Evolutionary conservation across 2,329 filamentous ascomycete species (phyloP).

Genomic region (Fusarium humuli): DNA sequence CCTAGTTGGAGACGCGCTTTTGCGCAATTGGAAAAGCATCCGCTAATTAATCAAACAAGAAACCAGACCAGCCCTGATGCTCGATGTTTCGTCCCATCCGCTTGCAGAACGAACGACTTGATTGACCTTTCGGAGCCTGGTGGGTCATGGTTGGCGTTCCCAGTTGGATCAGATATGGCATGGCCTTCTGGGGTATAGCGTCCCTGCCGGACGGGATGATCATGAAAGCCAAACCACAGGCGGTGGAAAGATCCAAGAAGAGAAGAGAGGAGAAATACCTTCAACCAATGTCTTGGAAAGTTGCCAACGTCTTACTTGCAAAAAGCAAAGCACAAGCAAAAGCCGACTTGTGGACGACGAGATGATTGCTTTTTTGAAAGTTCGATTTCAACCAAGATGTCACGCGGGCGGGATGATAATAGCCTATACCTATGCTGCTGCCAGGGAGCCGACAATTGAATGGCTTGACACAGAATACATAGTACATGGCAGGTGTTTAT

Average conservation of each 20-base stretch:
- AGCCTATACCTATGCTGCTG: neutral
- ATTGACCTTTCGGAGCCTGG: slow-evolving; percentile 37
- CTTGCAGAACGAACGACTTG: slow-evolving; percentile 41
- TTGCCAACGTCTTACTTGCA: neutral
- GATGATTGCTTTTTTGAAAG: slow-evolving; percentile 7
- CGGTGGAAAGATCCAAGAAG: slow-evolving; percentile 13
- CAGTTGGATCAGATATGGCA: slow-evolving; percentile 27
- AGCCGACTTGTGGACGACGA: neutral
- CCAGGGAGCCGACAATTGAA: neutral
- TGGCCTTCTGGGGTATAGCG: slow-evolving; percentile 42
- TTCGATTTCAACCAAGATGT: neutral
- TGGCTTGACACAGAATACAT: neutral
- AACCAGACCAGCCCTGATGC: neutral
- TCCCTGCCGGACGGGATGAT: slow-evolving; percentile 25
- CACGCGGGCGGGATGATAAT: neutral
- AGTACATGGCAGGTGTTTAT: neutral
- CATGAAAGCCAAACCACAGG: slow-evolving; percentile 16
- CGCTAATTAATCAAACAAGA: slow-evolving; percentile 24
- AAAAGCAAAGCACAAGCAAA: neutral
- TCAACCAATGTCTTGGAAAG: neutral
- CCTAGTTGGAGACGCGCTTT: slow-evolving; percentile 23
- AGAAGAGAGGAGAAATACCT: neutral
- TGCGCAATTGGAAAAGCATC: slow-evolving; percentile 33
- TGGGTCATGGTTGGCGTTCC: slow-evolving; percentile 36
- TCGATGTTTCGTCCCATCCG: slow-evolving; percentile 13